Evolutionary conservation across 2,329 filamentous ascomycete genomes (phyloP).

Genomic region (Rosellinia necatrix): DNA sequence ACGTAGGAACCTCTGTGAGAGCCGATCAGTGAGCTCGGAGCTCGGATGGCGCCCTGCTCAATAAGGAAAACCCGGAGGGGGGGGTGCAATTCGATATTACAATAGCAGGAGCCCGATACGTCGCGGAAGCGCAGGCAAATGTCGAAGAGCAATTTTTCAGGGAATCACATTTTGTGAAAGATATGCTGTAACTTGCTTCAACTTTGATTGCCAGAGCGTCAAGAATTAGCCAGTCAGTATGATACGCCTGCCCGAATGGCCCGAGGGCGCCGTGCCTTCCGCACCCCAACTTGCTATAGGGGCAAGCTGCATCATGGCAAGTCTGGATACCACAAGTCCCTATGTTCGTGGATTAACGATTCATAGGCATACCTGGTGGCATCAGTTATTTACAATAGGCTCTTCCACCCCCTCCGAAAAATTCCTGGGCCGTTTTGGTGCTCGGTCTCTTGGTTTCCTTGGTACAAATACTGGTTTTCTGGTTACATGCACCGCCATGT

Average conservation of each 20-base stretch:
- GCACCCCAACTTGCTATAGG: conserved; percentile 1
- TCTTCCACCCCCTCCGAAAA: conserved; percentile 3
- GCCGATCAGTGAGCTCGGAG: conserved; percentile 5
- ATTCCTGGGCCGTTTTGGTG: conserved; percentile 10
- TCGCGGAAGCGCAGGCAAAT: neutral
- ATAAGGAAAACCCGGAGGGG: conserved; percentile 13
- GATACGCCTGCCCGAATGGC: neutral
- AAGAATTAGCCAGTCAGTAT: neutral
- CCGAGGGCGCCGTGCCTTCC: neutral
- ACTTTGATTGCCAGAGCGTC: neutral
- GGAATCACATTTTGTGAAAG: neutral
- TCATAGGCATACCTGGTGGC: neutral
- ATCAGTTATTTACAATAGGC: conserved; percentile 3
- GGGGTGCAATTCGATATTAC: neutral
- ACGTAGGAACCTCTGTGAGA: too few relatives aligned
- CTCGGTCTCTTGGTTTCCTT: conserved; percentile 8
- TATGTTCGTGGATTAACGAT: neutral
- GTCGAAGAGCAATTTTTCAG: neutral
- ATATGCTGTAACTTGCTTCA: neutral
- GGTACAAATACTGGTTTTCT: conserved; percentile 17
- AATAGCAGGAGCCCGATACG: neutral
- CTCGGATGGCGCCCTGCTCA: neutral
- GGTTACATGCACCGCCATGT: conserved; percentile 12
- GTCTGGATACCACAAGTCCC: too few relatives aligned
- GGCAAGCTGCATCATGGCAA: neutral